A percentile compares a stretch with the other conserved stretches of the same genome.
Conservation (phyloP, 2,329 filamentous ascomycete species). For the Chrysoporthe puriensis region DNA sequence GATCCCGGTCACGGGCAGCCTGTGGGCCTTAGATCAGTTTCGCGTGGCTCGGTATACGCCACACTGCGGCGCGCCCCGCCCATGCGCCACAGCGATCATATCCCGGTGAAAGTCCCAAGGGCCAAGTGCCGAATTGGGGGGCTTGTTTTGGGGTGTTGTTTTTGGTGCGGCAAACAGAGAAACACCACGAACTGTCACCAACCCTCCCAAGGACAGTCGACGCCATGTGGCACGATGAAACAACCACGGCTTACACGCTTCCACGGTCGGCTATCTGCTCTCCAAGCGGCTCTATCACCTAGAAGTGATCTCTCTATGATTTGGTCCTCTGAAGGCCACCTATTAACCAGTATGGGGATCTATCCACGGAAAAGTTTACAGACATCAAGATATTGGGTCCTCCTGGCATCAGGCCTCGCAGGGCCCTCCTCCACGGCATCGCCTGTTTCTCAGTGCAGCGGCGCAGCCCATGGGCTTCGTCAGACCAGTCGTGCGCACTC, state of each 20-base stretch:
- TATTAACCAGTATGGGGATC: too few relatives aligned
- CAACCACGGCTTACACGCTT: not conserved
- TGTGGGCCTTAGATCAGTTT: not conserved
- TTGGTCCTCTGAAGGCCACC: not conserved
- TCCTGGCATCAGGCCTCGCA: too few relatives aligned
- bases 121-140: too few relatives aligned
- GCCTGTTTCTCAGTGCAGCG: too few relatives aligned
- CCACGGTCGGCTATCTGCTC: too few relatives aligned
- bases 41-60: not conserved
- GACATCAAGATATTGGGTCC: too few relatives aligned
- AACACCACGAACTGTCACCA: not conserved
- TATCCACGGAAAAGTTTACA: too few relatives aligned
- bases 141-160: too few relatives aligned
- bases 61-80: not conserved
- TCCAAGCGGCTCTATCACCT: too few relatives aligned
- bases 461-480: too few relatives aligned
- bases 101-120: not conserved
- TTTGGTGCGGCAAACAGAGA: not conserved
- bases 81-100: not conserved
- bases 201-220: not conserved
- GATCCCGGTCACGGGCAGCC: not conserved
- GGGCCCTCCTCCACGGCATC: too few relatives aligned
- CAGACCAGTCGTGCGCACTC: not conserved
- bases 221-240: not conserved
- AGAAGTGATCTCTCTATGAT: not conserved